Conservation (phyloP, 331 rosid species). For the Saraca asoca region DNA sequence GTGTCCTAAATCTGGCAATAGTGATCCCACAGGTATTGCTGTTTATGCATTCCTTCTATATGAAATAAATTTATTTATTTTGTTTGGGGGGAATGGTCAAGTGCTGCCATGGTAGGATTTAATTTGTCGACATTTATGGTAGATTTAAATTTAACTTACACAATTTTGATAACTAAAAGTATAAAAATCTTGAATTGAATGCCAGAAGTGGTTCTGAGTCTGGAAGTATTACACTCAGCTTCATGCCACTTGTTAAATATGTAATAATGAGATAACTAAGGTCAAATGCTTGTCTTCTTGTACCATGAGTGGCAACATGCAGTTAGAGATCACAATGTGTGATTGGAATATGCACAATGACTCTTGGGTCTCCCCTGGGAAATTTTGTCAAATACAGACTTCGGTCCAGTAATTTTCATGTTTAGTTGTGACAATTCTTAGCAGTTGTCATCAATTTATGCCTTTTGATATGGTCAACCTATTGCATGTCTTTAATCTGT, state of each 20-base stretch:
- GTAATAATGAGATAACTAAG: conserved; percentile 18
- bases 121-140: conserved; percentile 18
- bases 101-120: conserved; percentile 13
- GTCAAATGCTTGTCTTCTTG: conserved; percentile 19
- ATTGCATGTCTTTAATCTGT: conserved; percentile 19
- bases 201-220: conserved; percentile 19
- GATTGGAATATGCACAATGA: conserved; percentile 23
- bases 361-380: conserved; percentile 21
- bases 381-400: conserved; percentile 1
- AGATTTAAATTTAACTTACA: conserved; percentile 20
- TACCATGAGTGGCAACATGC: conserved; percentile 19
- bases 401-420: conserved; percentile 3
- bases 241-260: conserved; percentile 3
- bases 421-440: neutral
- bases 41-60: conserved; percentile 29
- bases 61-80: conserved; percentile 15
- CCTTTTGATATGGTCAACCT: conserved; percentile 13
- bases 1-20: conserved; percentile 88
- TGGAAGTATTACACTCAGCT: conserved; percentile 15
- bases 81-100: neutral
- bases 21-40: conserved; percentile 88
- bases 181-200: conserved; percentile 10
- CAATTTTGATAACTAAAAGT: conserved; percentile 7
- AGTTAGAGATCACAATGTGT: conserved; percentile 20
- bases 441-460: conserved; percentile 23